A percentile compares a stretch with the other conserved stretches of the same genome.
phyloP scores from a whole-genome alignment of 1,284 basidiomycete species.

The Takashimella koratensis region DNA sequence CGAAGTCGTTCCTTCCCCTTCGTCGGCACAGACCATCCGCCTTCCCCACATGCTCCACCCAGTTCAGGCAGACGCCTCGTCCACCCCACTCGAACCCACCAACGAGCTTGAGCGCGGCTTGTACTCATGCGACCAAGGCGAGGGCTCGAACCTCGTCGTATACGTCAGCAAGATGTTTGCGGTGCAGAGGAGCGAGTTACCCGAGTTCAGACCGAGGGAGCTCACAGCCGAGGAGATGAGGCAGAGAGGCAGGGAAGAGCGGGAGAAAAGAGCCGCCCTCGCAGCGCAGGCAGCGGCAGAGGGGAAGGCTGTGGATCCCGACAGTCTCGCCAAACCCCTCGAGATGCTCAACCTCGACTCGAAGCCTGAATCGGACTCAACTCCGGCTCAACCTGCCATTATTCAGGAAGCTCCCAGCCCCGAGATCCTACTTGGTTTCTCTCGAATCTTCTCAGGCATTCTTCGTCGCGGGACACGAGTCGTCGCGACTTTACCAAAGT shows the following conservation, averaged over 20 bases:
- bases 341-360: constrained; percentile 21
- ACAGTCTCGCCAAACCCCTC: constrained; percentile 26
- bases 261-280: constrained; percentile 54
- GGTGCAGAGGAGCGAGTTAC: constrained; percentile 71
- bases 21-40: constrained; percentile 73
- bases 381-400: constrained; percentile 4
- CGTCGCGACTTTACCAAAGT: constrained; percentile 84
- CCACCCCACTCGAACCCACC: constrained; percentile 54
- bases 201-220: constrained; percentile 73
- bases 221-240: constrained; percentile 87
- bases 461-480: constrained; percentile 65
- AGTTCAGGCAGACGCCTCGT: constrained; percentile 51
- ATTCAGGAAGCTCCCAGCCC: constrained; percentile 8
- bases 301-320: constrained; percentile 20
- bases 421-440: constrained; percentile 83
- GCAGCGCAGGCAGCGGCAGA: constrained; percentile 30
- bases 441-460: constrained; percentile 87
- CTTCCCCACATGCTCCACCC: constrained; percentile 94
- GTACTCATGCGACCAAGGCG: constrained; percentile 64
- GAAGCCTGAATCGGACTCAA: constrained; percentile 11
- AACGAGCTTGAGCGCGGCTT: constrained; percentile 79
- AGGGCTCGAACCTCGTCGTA: constrained; percentile 65
- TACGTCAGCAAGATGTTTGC: constrained; percentile 99
- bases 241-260: constrained; percentile 61
- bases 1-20: constrained; percentile 85